phyloP scores from a whole-genome alignment of 2,329 filamentous ascomycete genomes.

The Gnomoniopsis smithogilvyi region DNA sequence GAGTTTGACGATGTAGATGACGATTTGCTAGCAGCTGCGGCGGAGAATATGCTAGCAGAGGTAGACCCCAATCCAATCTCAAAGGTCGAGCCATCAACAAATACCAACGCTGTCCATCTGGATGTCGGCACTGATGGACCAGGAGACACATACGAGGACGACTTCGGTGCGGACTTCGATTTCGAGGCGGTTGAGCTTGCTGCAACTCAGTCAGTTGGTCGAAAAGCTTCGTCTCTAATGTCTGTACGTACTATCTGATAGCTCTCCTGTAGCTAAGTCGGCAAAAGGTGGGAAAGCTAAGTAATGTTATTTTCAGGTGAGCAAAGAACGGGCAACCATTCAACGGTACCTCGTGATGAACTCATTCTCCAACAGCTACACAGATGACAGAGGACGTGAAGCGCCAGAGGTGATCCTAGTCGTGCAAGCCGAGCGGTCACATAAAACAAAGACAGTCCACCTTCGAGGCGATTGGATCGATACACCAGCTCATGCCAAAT shows the following conservation, averaged over 20 bases:
- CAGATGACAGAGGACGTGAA: constrained; percentile 56
- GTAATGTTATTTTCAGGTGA: constrained; percentile 53
- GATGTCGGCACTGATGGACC: constrained; percentile 29
- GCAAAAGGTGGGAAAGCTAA: constrained; percentile 47
- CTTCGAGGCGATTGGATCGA: constrained; percentile 86
- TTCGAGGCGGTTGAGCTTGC: constrained; percentile 73
- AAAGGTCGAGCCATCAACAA: constrained; percentile 9
- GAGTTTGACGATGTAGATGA: constrained; percentile 68
- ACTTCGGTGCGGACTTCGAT: constrained; percentile 71
- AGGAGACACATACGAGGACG: constrained; percentile 61
- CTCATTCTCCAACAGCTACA: constrained; percentile 67
- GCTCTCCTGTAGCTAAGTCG: constrained; percentile 17
- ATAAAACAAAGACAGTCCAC: constrained; percentile 63
- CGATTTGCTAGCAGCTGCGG: constrained; percentile 48
- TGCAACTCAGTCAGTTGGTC: constrained; percentile 62
- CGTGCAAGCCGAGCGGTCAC: constrained; percentile 75
- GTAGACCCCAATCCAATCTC: constrained; percentile 28
- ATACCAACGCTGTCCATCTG: constrained; percentile 30
- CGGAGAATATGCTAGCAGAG: constrained; percentile 38
- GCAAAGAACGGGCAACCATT: constrained; percentile 67
- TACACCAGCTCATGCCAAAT: constrained; percentile 69
- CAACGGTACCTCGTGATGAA: constrained; percentile 83
- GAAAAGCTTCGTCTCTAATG: constrained; percentile 29
- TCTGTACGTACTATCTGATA: constrained; percentile 50
- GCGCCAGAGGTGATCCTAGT: constrained; percentile 75